Base-by-base conservation (phyloP, 306 rosid genomes). In the Malus sylvestris region DNA sequence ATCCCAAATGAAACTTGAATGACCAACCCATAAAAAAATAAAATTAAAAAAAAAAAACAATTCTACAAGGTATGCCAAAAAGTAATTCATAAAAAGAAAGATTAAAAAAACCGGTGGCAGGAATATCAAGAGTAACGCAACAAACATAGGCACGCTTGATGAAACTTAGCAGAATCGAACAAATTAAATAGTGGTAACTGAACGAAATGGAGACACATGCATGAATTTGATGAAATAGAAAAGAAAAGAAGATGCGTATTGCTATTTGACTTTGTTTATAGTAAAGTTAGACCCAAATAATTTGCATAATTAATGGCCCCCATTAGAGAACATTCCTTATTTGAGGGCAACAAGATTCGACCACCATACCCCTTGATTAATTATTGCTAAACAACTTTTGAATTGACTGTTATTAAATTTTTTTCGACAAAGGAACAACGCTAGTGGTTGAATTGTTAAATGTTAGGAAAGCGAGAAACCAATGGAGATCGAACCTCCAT, bases 371-470 rank as follows among this genome's bases (percentile, higher is more conserved):
- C 51, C 49, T 63, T 10, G 8, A 33, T 68, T 74, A 22, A 4
- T 29, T 22, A 74, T 22, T 29, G 63, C 8, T 61, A 68, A 80
- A 69, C 80, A 60, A 51, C 68, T 16, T 44, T 60, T 73, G 68
- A 4, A 38, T 14, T 38, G 45, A 33, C 60, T 57, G 30, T 33
- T 27, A 32, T 40, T 35, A 35, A 33, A 27, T 27, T 27, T 27
- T 27, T 27, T 27, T 27, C 27, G 40, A 35, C 40, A 35, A 35
- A 35, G 6, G 8, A 6, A 35, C 8, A 35, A 8, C 9, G 40
- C 2, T 35, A 6, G 40, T 1, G 9, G 40, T 35, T 35, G 40
- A 6, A 35, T 35, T 35, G 9, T 35, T 35, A 35, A 35, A 35
- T 35, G 9, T 6, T 35, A 35, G 2, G 40, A 35, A 35, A 35